Percentiles rank a stretch among this genome's conserved stretches.
Conservation (phyloP, 257 asterid genomes). For the Mitragyna speciosa region DNA sequence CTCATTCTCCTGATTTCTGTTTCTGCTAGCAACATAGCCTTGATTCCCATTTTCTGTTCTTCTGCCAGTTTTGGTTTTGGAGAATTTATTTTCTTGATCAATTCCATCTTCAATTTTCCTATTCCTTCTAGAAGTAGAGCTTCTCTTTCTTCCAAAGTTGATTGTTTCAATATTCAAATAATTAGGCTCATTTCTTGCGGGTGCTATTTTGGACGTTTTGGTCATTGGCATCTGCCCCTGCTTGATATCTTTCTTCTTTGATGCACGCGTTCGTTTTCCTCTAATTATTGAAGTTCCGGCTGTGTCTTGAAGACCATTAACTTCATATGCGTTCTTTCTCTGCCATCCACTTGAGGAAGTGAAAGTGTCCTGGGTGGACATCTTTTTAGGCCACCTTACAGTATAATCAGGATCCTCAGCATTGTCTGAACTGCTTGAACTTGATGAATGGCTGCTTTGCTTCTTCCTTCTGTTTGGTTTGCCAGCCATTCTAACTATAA, state of each 20-base stretch:
- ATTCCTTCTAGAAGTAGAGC: not conserved
- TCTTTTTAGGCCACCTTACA: not conserved
- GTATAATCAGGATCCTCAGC: conserved; percentile 28
- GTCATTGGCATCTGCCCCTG: not conserved
- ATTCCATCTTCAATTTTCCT: not conserved
- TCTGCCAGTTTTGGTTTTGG: not conserved
- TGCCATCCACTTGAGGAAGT: not conserved
- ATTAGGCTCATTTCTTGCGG: not conserved
- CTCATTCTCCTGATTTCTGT: not conserved
- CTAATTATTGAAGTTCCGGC: not conserved
- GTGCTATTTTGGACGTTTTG: not conserved
- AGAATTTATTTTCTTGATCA: not conserved
- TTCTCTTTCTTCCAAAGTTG: conserved; percentile 2
- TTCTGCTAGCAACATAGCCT: not conserved
- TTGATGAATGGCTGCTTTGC: conserved; percentile 20
- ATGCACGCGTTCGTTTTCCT: not conserved
- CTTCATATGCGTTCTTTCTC: not conserved
- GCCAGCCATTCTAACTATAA: conserved; percentile 4
- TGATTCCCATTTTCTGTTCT: not conserved
- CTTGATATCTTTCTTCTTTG: not conserved
- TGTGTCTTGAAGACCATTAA: not conserved
- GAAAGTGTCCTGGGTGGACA: not conserved
- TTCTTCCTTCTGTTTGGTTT: conserved; percentile 18
- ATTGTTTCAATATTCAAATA: not conserved
- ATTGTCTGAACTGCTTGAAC: conserved; percentile 24